phyloP scores from a whole-genome alignment of 306 rosid genomes.

The Castanospermum australe region DNA sequence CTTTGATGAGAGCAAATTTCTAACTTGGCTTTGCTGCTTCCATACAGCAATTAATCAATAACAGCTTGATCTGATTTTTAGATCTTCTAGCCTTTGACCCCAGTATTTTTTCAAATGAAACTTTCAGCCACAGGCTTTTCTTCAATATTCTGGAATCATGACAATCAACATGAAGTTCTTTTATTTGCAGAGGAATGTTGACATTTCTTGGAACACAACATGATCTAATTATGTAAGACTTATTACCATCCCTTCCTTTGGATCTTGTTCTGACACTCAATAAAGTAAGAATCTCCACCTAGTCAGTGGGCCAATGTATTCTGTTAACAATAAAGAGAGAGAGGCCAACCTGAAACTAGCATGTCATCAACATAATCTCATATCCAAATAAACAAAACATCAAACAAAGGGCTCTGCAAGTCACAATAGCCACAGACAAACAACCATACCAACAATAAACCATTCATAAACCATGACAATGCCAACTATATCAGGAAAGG shows the following conservation, averaged over 20 bases:
- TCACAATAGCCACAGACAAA: not conserved
- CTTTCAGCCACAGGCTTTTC: not conserved
- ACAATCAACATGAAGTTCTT: not conserved
- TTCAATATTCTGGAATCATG: not conserved
- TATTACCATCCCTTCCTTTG: not conserved
- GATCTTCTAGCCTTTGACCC: not conserved
- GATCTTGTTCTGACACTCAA: not conserved
- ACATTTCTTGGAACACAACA: not conserved
- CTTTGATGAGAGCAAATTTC: not conserved
- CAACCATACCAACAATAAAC: not conserved
- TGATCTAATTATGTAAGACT: not conserved
- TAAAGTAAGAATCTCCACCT: not conserved
- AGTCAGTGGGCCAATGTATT: not conserved
- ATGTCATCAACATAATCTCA: not conserved
- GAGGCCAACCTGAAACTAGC: not conserved
- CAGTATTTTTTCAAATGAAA: not conserved
- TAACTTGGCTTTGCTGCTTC: not conserved
- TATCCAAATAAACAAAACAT: not conserved
- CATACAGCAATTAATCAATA: not conserved
- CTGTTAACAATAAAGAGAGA: not conserved
- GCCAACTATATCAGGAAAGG: not conserved
- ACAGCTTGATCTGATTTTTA: not conserved
- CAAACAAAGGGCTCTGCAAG: not conserved
- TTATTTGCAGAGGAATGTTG: not conserved
- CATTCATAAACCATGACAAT: conserved; percentile 14